phyloP scores from a whole-genome alignment of 1,284 basidiomycete species.

The Rhizoctonia solani region DNA sequence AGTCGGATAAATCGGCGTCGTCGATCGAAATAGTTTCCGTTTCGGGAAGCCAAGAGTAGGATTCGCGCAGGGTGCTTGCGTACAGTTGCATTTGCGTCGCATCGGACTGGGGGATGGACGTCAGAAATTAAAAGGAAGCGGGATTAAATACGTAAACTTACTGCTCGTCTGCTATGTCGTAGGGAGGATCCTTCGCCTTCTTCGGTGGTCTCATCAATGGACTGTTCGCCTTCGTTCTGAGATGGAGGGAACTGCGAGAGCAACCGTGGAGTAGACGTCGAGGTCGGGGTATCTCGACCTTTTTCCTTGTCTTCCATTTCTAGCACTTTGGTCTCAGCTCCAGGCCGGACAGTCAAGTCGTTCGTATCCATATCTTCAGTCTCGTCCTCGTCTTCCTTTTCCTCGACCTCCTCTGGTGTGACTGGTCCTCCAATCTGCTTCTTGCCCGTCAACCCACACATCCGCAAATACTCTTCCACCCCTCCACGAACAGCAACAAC shows the following conservation, averaged over 20 bases:
- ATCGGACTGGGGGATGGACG: constrained; percentile 2
- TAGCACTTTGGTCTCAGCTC: background rate
- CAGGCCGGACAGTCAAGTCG: constrained; percentile 5
- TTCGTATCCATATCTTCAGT: background rate
- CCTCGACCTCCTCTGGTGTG: background rate
- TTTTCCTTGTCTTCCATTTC: constrained; percentile 29
- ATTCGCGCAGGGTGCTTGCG: constrained; percentile 18
- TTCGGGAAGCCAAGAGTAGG: constrained; percentile 23
- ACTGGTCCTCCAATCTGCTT: background rate
- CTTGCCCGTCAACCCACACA: constrained; percentile 48
- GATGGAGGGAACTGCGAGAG: background rate
- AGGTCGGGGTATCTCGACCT: constrained; percentile 17
- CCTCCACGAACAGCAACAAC: constrained; percentile 59
- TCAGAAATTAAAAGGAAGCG: background rate
- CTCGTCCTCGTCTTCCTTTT: background rate
- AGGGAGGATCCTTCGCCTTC: constrained; percentile 9
- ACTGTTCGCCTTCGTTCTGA: constrained; percentile 1
- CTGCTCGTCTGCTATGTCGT: constrained; percentile 20
- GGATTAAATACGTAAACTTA: background rate
- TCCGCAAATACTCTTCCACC: constrained; percentile 66
- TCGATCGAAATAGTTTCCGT: constrained; percentile 40
- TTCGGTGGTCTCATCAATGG: no score
- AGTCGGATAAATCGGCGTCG: constrained; percentile 40
- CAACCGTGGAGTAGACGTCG: constrained; percentile 1
- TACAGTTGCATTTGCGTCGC: constrained; percentile 26